phyloP scores from a whole-genome alignment of 768 basidiomycete genomes.

The Hypholoma sublateritium region DNA sequence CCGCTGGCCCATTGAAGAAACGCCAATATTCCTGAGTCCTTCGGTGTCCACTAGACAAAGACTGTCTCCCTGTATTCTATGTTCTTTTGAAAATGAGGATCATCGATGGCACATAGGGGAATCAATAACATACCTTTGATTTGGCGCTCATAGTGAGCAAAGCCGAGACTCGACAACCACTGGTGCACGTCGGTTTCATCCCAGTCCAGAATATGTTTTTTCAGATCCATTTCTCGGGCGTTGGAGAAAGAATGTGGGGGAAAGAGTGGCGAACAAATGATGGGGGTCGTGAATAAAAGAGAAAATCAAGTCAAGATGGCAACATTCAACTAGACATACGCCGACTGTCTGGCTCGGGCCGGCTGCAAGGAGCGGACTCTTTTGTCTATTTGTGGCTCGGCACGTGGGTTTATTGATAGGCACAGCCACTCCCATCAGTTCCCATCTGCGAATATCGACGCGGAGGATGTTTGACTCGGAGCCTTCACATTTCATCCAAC shows the following conservation, averaged over 20 bases:
- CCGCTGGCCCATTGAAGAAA: conserved; percentile 85
- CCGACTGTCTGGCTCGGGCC: background rate
- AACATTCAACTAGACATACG: conserved; percentile 3
- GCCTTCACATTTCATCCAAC: conserved; percentile 6
- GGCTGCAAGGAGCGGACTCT: background rate
- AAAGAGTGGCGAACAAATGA: conserved; percentile 6
- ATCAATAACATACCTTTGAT: conserved; percentile 60
- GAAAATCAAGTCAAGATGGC: conserved; percentile 6
- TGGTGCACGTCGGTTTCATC: conserved; percentile 71
- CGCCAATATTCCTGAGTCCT: conserved; percentile 78
- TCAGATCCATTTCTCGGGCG: conserved; percentile 11
- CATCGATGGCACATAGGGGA: conserved; percentile 8
- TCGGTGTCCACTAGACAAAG: conserved; percentile 83
- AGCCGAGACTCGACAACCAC: conserved; percentile 74
- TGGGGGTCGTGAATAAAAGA: conserved; percentile 6
- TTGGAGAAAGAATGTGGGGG: background rate
- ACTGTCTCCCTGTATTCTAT: conserved; percentile 88
- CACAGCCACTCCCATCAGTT: conserved; percentile 3
- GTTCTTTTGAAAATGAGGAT: conserved; percentile 50
- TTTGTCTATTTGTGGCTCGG: conserved; percentile 3
- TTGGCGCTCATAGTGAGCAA: conserved; percentile 78
- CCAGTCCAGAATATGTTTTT: conserved; percentile 56
- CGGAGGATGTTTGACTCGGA: background rate
- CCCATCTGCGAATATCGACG: background rate
- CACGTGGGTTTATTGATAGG: conserved; percentile 3